These are phyloP conservation scores for Cornus kousa DNA, from an alignment of 148 eudicot species.

Conservation along the genomic window DNA sequence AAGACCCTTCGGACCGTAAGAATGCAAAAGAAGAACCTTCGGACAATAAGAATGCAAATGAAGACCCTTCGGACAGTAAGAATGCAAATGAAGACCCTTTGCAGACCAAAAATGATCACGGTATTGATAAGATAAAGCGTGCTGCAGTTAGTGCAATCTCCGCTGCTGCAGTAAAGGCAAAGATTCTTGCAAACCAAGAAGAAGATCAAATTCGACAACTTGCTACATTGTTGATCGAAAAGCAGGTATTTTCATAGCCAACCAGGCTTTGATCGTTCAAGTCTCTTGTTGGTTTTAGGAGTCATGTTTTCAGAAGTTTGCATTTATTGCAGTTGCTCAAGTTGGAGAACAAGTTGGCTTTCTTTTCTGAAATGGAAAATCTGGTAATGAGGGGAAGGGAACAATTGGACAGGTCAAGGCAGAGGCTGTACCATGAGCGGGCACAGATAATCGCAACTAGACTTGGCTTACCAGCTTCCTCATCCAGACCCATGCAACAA, in stretches of 20 bases:
- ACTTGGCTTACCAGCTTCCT: slow-evolving; percentile 58
- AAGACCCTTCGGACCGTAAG: slow-evolving; percentile 6
- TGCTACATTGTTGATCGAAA: slow-evolving; percentile 70
- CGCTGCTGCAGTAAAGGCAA: slow-evolving; percentile 96
- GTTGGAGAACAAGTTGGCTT: slow-evolving; percentile 81
- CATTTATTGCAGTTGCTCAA: slow-evolving; percentile 64
- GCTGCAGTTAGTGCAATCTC: slow-evolving; percentile 81
- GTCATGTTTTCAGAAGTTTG: slow-evolving; percentile 12
- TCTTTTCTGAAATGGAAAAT: slow-evolving; percentile 80
- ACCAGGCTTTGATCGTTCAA: neutral
- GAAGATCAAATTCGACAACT: slow-evolving; percentile 86
- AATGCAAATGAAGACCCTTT: slow-evolving; percentile 27
- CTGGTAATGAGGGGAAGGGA: slow-evolving; percentile 69
- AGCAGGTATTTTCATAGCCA: slow-evolving; percentile 59
- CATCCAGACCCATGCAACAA: slow-evolving; percentile 60
- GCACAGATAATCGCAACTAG: slow-evolving; percentile 82
- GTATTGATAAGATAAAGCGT: slow-evolving; percentile 54
- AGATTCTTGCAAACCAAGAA: slow-evolving; percentile 87
- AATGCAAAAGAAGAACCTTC: too few species aligned
- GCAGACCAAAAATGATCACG: slow-evolving; percentile 32
- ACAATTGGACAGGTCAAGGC: slow-evolving; percentile 78
- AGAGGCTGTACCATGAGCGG: slow-evolving; percentile 79
- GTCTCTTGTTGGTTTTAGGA: slow-evolving; percentile 7
- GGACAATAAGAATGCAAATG: too few species aligned
- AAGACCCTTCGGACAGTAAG: slow-evolving; percentile 19